Percentiles rank a stretch among this genome's conserved stretches.
These are phyloP conservation scores for Aspergillus affinis DNA, from an alignment of 495 filamentous ascomycete genomes.

Conservation along the genomic window DNA sequence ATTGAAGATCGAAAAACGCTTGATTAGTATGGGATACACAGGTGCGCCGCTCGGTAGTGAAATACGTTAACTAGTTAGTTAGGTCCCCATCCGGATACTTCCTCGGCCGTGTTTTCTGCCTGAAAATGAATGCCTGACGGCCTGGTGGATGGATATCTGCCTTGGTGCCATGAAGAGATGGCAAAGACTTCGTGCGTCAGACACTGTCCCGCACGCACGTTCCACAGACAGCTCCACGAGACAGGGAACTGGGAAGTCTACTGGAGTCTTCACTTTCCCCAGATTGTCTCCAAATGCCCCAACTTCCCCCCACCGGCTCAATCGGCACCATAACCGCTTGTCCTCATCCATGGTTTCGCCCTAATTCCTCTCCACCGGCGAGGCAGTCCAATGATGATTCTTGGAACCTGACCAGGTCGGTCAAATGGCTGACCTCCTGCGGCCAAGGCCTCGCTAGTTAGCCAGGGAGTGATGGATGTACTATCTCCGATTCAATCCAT, in stretches of 20 bases:
- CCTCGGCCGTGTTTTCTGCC: neutral
- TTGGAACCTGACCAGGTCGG: neutral
- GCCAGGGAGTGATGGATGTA: constrained; percentile 1
- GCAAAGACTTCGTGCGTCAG: too few species aligned
- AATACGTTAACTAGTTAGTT: too few species aligned
- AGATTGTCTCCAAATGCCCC: neutral
- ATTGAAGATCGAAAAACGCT: too few species aligned
- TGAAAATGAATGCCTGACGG: neutral
- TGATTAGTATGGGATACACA: too few species aligned
- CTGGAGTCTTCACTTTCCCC: neutral
- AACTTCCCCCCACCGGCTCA: constrained; percentile 24
- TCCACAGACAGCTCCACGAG: too few species aligned
- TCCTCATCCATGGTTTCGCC: neutral
- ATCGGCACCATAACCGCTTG: constrained; percentile 18
- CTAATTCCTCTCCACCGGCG: constrained; percentile 4
- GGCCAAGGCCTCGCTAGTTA: neutral
- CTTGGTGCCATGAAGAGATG: too few species aligned
- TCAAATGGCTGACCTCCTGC: neutral
- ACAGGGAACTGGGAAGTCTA: neutral
- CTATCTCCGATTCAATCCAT: constrained; percentile 11
- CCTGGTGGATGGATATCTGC: neutral
- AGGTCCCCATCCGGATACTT: neutral
- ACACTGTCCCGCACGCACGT: too few species aligned
- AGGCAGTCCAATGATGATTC: constrained; percentile 15
- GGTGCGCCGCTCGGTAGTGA: too few species aligned